Conservation (phyloP, 2,329 filamentous ascomycete species). For the Fusarium concolor region DNA sequence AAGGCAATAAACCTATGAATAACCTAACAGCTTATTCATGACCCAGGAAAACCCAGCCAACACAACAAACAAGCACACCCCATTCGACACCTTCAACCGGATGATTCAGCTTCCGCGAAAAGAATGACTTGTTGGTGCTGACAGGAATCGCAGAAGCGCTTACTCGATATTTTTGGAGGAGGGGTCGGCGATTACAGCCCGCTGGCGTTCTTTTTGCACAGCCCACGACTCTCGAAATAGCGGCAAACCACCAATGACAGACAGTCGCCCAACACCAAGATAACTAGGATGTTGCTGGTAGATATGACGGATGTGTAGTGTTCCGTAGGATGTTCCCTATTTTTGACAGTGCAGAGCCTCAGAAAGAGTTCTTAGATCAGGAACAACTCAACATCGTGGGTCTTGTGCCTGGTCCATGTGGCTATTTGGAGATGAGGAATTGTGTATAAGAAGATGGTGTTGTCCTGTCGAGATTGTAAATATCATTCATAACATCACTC, state of each 20-base stretch:
- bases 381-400: constrained; percentile 12
- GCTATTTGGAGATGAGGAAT: background rate
- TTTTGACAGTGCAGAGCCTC: constrained; percentile 28
- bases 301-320: constrained; percentile 24
- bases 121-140: constrained; percentile 18
- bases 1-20: background rate
- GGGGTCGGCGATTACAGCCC: constrained; percentile 7
- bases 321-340: constrained; percentile 27
- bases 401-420: constrained; percentile 14
- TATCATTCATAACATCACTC: constrained; percentile 37
- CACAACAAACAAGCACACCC: background rate
- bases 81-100: constrained; percentile 16
- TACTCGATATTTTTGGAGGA: constrained; percentile 34
- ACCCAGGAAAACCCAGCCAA: constrained; percentile 8
- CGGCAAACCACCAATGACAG: constrained; percentile 19
- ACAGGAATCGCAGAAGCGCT: constrained; percentile 23
- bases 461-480: constrained; percentile 26
- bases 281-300: constrained; percentile 22
- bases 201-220: constrained; percentile 25
- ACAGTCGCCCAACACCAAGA: constrained; percentile 10
- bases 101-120: constrained; percentile 19
- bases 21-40: background rate
- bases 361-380: constrained; percentile 14
- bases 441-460: constrained; percentile 42
- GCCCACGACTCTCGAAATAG: constrained; percentile 36